Conservation (phyloP, 75 land plant genomes). For the Cunninghamia lanceolata region DNA sequence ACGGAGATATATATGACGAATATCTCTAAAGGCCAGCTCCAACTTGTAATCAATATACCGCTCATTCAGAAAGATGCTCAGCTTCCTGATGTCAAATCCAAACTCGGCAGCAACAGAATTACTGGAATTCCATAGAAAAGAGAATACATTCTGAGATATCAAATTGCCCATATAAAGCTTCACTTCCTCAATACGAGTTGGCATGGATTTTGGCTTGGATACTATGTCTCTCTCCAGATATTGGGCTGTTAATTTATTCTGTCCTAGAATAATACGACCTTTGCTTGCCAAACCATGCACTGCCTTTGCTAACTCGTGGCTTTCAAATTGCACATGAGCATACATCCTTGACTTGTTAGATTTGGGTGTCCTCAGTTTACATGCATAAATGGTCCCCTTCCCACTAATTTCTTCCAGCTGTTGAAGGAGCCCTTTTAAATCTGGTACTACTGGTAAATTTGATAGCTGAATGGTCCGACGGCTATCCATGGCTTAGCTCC, state of each 20-base stretch:
- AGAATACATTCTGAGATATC: background rate
- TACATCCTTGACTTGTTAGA: constrained; percentile 18
- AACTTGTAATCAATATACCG: constrained; percentile 2
- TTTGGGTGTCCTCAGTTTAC: constrained; percentile 21
- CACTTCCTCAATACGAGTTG: background rate
- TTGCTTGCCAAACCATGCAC: constrained; percentile 21
- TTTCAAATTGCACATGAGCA: constrained; percentile 62
- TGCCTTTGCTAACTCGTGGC: constrained; percentile 15
- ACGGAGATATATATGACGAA: constrained; percentile 6
- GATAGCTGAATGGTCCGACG: constrained; percentile 35
- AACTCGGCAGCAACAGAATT: background rate
- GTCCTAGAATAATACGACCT: constrained; percentile 21
- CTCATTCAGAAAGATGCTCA: constrained; percentile 1
- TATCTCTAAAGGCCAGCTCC: constrained; percentile 9
- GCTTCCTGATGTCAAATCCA: constrained; percentile 5
- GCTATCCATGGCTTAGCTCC: background rate
- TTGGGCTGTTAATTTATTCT: constrained; percentile 29
- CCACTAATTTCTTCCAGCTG: constrained; percentile 55
- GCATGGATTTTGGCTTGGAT: constrained; percentile 37
- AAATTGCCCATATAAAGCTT: constrained; percentile 4
- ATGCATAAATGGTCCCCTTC: constrained; percentile 31
- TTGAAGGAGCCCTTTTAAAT: constrained; percentile 29
- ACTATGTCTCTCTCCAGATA: constrained; percentile 36
- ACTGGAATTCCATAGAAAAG: background rate
- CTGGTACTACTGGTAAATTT: constrained; percentile 27